A percentile compares a stretch with the other conserved stretches of the same genome.
phyloP scores from a whole-genome alignment of 306 rosid species.

The Prinsepia uniflora region DNA sequence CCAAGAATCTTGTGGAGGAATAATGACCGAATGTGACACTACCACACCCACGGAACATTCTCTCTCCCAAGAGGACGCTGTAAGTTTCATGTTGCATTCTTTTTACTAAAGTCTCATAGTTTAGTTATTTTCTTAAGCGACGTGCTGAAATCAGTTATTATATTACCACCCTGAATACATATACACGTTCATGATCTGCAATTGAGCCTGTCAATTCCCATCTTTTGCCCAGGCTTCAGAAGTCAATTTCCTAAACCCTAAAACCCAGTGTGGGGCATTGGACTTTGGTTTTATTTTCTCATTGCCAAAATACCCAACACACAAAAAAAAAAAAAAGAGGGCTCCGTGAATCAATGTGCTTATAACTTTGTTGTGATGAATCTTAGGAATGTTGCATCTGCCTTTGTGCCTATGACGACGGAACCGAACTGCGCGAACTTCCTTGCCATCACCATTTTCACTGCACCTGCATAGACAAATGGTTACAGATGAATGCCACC shows the following conservation, averaged over 20 bases:
- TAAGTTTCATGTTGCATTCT: conserved; percentile 43
- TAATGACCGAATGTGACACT: conserved; percentile 56
- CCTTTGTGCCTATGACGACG: conserved; percentile 69
- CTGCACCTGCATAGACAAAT: conserved; percentile 79
- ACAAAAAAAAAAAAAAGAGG: neutral
- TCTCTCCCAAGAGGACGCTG: conserved; percentile 72
- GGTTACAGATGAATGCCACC: conserved; percentile 78
- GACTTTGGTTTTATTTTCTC: conserved; percentile 5
- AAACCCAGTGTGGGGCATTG: neutral
- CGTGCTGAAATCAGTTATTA: neutral
- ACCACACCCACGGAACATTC: conserved; percentile 51
- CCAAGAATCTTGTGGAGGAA: conserved; percentile 65
- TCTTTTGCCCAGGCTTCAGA: neutral
- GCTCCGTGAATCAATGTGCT: conserved; percentile 2
- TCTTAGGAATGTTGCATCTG: conserved; percentile 86
- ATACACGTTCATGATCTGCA: neutral
- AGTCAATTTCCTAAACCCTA: neutral
- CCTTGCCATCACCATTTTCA: conserved; percentile 95
- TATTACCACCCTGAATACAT: neutral
- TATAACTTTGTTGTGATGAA: neutral
- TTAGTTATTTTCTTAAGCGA: neutral
- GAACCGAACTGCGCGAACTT: conserved; percentile 74
- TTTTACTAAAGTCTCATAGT: conserved; percentile 15
- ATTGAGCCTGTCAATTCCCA: neutral
- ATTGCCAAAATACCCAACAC: conserved; percentile 3